These are phyloP conservation scores for Zygoascus sp. DNA, from an alignment of 1,139 yeast genomes.

Conservation along the genomic window DNA sequence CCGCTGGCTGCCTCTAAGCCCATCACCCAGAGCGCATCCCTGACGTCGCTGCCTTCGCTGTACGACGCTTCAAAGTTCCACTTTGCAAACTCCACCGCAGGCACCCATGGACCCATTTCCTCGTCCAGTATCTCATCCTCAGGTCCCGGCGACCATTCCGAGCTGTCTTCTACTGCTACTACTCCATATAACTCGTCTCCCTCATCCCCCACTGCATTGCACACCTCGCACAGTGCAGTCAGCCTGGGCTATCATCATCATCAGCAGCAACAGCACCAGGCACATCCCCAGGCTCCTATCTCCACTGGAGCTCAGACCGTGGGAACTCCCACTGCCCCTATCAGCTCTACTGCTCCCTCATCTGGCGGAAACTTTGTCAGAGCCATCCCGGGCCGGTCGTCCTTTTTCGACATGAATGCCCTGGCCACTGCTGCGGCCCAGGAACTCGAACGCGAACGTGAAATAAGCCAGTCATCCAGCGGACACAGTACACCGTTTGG, in stretches of 20 bases:
- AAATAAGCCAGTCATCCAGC: constrained; percentile 6
- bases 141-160: constrained; percentile 7
- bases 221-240: constrained; percentile 13
- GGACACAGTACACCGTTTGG: constrained; percentile 9
- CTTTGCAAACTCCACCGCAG: background rate
- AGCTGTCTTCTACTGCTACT: constrained; percentile 13
- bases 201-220: constrained; percentile 19
- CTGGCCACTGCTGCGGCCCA: constrained; percentile 80
- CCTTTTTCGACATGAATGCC: constrained; percentile 59
- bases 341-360: too few relatives aligned
- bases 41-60: constrained; percentile 18
- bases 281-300: constrained; percentile 13
- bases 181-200: constrained; percentile 25
- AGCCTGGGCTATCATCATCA: constrained; percentile 12
- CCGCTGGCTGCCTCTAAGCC: constrained; percentile 9
- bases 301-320: too few relatives aligned
- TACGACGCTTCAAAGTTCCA: constrained; percentile 11
- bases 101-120: background rate
- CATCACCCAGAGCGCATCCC: constrained; percentile 17
- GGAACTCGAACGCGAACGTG: constrained; percentile 52
- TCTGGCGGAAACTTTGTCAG: constrained; percentile 21
- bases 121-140: constrained; percentile 10
- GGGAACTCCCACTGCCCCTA: too few relatives aligned
- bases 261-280: constrained; percentile 10
- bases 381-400: constrained; percentile 24